Percentiles rank a stretch among this genome's conserved stretches.
These are phyloP conservation scores for Epichloe hybrida DNA, from an alignment of 2,329 filamentous ascomycete genomes.

Conservation along the genomic window DNA sequence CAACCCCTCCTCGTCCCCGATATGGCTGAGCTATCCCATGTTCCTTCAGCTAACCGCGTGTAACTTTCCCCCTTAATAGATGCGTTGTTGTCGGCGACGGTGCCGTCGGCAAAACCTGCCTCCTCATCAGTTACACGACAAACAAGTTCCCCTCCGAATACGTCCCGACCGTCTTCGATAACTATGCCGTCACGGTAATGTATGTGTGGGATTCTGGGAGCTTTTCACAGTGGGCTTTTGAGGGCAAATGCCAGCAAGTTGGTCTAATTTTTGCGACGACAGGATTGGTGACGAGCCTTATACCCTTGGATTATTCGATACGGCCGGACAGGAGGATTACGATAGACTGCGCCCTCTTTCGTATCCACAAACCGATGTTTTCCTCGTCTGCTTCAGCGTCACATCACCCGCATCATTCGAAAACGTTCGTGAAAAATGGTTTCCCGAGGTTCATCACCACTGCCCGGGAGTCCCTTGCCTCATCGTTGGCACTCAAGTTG, in stretches of 20 bases:
- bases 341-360: constrained; percentile 91
- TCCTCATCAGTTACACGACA: constrained; percentile 97
- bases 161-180: constrained; percentile 97
- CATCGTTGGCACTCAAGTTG: constrained; percentile 94
- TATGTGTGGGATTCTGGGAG: constrained; percentile 39
- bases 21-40: background rate
- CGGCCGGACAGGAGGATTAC: constrained; percentile 98
- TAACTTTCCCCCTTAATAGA: constrained; percentile 32
- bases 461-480: constrained; percentile 95
- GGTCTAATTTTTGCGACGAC: constrained; percentile 8
- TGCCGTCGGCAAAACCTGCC: constrained; percentile 98
- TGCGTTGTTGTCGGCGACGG: constrained; percentile 98
- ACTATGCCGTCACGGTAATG: constrained; percentile 99
- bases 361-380: constrained; percentile 96
- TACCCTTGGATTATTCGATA: constrained; percentile 94
- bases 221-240: background rate
- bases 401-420: constrained; percentile 96
- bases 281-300: constrained; percentile 99
- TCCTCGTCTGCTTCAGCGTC: constrained; percentile 97
- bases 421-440: constrained; percentile 98
- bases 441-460: constrained; percentile 96
- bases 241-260: background rate
- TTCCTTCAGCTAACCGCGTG: background rate
- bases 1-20: background rate
- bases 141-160: constrained; percentile 99